Evolutionary conservation across 2,329 filamentous ascomycete genomes (phyloP).

Genomic region (Chrysoporthe puriensis): DNA sequence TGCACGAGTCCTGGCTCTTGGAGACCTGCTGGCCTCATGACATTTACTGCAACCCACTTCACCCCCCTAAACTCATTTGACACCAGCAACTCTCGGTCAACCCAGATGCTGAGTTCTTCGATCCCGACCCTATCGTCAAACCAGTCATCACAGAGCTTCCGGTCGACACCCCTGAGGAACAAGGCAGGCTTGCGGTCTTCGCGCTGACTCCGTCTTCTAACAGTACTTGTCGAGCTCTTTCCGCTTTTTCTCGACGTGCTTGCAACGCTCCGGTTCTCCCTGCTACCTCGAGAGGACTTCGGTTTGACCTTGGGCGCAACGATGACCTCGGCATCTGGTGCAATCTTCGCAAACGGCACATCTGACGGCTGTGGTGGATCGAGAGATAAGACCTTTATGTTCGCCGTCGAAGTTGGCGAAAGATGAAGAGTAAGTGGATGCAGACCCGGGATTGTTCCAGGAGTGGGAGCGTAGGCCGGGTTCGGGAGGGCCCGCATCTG

Average conservation of each 20-base stretch:
- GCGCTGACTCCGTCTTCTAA: constrained; percentile 53
- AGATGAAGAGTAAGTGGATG: constrained; percentile 91
- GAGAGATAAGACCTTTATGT: constrained; percentile 84
- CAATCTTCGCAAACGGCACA: constrained; percentile 85
- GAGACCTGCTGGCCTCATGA: constrained; percentile 81
- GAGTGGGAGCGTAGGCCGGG: constrained; percentile 64
- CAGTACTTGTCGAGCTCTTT: constrained; percentile 74
- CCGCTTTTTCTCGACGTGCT: constrained; percentile 80
- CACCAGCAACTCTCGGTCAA: constrained; percentile 77
- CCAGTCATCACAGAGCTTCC: constrained; percentile 70
- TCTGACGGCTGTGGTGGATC: constrained; percentile 71
- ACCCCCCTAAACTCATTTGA: constrained; percentile 75
- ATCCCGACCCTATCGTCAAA: constrained; percentile 70
- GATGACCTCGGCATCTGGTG: constrained; percentile 93
- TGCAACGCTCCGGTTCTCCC: constrained; percentile 78
- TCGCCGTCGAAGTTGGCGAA: constrained; percentile 93
- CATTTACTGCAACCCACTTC: constrained; percentile 78
- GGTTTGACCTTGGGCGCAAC: constrained; percentile 90
- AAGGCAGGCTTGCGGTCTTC: constrained; percentile 70
- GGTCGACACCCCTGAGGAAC: constrained; percentile 81
- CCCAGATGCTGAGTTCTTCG: constrained; percentile 74
- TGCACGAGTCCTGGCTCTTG: constrained; percentile 71
- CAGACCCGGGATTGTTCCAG: constrained; percentile 55
- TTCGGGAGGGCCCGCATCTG: constrained; percentile 95
- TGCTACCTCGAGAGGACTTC: constrained; percentile 66